Percentiles rank a stretch among this genome's conserved stretches.
These are phyloP conservation scores for Plectosphaerella plurivora DNA, from an alignment of 2,329 filamentous ascomycete species.

Conservation along the genomic window DNA sequence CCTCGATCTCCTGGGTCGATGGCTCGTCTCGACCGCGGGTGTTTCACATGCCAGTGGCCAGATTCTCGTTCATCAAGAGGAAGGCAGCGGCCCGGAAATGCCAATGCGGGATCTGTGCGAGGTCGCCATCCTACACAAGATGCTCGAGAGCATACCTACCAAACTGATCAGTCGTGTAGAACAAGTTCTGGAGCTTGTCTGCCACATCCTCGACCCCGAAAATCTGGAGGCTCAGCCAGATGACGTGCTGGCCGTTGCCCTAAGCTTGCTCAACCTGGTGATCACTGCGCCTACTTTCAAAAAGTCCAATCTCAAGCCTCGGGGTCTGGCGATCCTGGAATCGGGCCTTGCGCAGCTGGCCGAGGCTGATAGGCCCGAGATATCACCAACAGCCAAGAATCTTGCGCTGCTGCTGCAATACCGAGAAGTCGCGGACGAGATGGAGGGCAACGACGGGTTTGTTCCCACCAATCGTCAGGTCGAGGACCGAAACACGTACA, in stretches of 20 bases:
- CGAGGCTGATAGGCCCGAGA: conserved; percentile 29
- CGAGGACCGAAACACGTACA: conserved; percentile 59
- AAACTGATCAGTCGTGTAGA: conserved; percentile 60
- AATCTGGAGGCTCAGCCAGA: conserved; percentile 35
- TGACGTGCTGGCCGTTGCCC: conserved; percentile 45
- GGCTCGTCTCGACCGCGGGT: conserved; percentile 38
- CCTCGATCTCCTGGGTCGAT: conserved; percentile 51
- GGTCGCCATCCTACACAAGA: conserved; percentile 58
- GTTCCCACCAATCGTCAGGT: conserved; percentile 41
- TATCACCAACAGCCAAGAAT: conserved; percentile 51
- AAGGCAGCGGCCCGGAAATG: conserved; percentile 28
- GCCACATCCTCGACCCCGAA: conserved; percentile 51
- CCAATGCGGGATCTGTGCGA: conserved; percentile 48
- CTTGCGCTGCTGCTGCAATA: conserved; percentile 52
- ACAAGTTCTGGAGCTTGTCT: conserved; percentile 60
- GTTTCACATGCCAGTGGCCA: conserved; percentile 18
- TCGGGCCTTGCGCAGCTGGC: conserved; percentile 40
- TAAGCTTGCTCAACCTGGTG: conserved; percentile 59
- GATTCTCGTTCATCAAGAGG: conserved; percentile 16
- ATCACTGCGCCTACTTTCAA: conserved; percentile 54
- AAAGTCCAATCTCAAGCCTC: conserved; percentile 37
- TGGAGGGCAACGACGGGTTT: conserved; percentile 24
- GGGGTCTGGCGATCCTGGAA: conserved; percentile 41
- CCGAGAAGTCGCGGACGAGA: conserved; percentile 46
- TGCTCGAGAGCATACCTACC: conserved; percentile 60